Evolutionary conservation across 2,329 filamentous ascomycete genomes (phyloP).

Genomic region (Harringtonia aguacate): DNA sequence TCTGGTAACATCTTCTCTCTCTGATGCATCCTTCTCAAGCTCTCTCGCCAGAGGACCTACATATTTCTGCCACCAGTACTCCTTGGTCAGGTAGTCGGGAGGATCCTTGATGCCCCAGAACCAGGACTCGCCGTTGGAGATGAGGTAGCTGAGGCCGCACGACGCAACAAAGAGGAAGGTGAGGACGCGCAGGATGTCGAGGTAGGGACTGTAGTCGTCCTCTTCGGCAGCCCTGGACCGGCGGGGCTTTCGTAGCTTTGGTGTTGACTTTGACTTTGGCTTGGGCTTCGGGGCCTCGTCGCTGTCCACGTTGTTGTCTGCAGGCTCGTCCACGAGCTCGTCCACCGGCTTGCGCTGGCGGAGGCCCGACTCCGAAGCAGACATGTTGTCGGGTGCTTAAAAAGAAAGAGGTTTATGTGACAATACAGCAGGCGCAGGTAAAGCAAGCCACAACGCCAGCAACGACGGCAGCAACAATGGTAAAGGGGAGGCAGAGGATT

Average conservation of each 20-base stretch:
- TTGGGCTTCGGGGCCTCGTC: neutral
- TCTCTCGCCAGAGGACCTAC: too few relatives aligned
- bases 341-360: slow-evolving; percentile 4
- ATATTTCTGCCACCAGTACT: slow-evolving; percentile 48
- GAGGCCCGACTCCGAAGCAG: neutral
- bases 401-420: neutral
- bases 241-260: slow-evolving; percentile 10
- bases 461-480: too few relatives aligned
- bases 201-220: slow-evolving; percentile 41
- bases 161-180: slow-evolving; percentile 56
- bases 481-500: too few relatives aligned
- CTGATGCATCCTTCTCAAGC: too few relatives aligned
- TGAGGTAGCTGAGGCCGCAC: slow-evolving; percentile 63
- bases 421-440: too few relatives aligned
- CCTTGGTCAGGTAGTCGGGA: slow-evolving; percentile 48
- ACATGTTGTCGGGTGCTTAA: neutral
- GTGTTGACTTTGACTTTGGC: slow-evolving; percentile 14
- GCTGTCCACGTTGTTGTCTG: neutral
- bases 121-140: slow-evolving; percentile 59
- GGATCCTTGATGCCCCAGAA: slow-evolving; percentile 55
- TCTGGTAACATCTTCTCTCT: too few relatives aligned
- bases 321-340: neutral
- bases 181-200: slow-evolving; percentile 61
- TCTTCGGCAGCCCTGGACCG: slow-evolving; percentile 43
- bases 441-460: too few relatives aligned